Evolutionary conservation across 257 asterid species (phyloP).

Genomic region (Capsicum chinense): DNA sequence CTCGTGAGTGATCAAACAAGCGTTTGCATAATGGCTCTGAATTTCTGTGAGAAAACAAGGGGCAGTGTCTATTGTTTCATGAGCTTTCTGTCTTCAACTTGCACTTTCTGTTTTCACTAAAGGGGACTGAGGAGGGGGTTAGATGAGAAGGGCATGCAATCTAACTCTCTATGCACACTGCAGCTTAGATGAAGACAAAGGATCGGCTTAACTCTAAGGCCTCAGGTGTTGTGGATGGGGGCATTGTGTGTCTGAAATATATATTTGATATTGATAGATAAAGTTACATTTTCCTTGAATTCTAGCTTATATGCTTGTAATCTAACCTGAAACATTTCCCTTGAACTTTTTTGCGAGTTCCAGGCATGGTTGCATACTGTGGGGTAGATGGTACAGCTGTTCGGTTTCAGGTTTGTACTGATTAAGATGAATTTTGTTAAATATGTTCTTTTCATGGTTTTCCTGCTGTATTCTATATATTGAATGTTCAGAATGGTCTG

Average conservation of each 20-base stretch:
- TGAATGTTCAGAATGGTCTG: neutral
- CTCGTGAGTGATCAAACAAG: neutral
- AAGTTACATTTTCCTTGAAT: conserved; percentile 13
- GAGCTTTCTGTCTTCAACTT: neutral
- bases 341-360: conserved; percentile 28
- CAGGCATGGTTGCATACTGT: conserved; percentile 90
- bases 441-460: neutral
- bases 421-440: neutral
- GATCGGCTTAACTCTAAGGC: neutral
- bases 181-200: neutral
- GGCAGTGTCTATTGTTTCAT: neutral
- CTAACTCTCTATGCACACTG: neutral
- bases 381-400: conserved; percentile 76
- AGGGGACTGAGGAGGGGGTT: neutral
- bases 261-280: neutral
- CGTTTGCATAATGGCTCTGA: neutral
- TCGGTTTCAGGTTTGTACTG: conserved; percentile 73
- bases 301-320: neutral
- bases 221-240: neutral
- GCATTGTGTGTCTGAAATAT: conserved; percentile 21
- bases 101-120: neutral
- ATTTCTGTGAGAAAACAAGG: neutral
- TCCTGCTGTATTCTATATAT: neutral
- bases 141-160: neutral
- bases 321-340: conserved; percentile 4